phyloP scores from a whole-genome alignment of 1,139 yeast species.

The Taiozyma sp. region DNA sequence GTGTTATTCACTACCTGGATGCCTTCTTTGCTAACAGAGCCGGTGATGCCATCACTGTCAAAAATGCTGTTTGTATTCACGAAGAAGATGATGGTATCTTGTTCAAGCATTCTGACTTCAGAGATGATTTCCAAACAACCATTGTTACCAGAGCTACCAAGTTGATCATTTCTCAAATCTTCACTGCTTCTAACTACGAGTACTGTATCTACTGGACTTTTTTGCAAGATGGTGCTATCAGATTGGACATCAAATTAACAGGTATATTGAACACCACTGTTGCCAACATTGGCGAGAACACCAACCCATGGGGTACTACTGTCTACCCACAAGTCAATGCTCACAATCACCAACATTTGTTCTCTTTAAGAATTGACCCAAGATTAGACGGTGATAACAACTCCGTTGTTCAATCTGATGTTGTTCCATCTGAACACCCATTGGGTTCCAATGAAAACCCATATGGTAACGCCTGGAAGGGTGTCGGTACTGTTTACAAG shows the following conservation, averaged over 20 bases:
- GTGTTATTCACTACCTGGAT: constrained; percentile 76
- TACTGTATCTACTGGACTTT: constrained; percentile 80
- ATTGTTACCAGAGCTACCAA: constrained; percentile 73
- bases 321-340: constrained; percentile 82
- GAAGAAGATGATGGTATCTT: constrained; percentile 81
- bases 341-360: constrained; percentile 82
- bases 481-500: constrained; percentile 59
- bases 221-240: constrained; percentile 80
- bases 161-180: constrained; percentile 71
- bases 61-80: constrained; percentile 78
- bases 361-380: constrained; percentile 76
- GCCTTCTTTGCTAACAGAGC: constrained; percentile 63
- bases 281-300: constrained; percentile 57
- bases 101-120: constrained; percentile 78
- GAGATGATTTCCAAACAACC: constrained; percentile 74
- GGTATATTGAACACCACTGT: constrained; percentile 75
- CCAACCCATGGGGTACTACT: constrained; percentile 75
- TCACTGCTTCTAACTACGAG: constrained; percentile 84
- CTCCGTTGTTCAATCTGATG: constrained; percentile 70
- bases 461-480: constrained; percentile 71
- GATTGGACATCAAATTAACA: constrained; percentile 72
- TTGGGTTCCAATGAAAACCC: constrained; percentile 63
- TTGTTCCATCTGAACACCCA: constrained; percentile 52
- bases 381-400: constrained; percentile 77
- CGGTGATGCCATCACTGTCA: constrained; percentile 67